Evolutionary conservation across 352 stramenopile species (phyloP).

Genomic region (Phytopythium kandeliae): DNA sequence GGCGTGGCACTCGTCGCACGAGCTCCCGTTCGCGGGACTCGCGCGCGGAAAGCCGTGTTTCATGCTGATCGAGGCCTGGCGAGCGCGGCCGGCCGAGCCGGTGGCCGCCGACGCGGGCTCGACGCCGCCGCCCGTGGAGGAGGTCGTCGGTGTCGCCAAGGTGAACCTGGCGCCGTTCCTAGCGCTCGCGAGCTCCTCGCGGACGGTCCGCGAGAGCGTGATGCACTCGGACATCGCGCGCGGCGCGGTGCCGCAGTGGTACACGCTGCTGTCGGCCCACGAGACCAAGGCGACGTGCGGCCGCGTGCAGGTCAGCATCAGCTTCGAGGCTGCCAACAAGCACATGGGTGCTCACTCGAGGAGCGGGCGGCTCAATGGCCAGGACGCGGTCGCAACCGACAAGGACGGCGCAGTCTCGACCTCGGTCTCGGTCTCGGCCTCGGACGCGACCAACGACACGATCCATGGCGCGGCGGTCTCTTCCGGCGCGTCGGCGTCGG

Average conservation of each 20-base stretch:
- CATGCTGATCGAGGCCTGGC: slow-evolving; percentile 85
- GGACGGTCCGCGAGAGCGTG: slow-evolving; percentile 76
- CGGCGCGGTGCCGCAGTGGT: slow-evolving; percentile 81
- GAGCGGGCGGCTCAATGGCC: background rate
- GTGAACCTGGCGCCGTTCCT: slow-evolving; percentile 87
- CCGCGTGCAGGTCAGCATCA: slow-evolving; percentile 82
- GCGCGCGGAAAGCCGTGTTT: slow-evolving; percentile 78
- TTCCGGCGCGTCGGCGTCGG: background rate
- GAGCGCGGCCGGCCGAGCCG: slow-evolving; percentile 27
- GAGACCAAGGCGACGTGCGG: slow-evolving; percentile 84
- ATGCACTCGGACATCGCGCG: slow-evolving; percentile 81
- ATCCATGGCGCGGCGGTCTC: too few relatives aligned
- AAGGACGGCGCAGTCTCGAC: background rate
- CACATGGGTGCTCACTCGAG: background rate
- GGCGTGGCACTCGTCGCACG: slow-evolving; percentile 80
- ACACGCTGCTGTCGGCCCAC: slow-evolving; percentile 75
- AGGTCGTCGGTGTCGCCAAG: slow-evolving; percentile 78
- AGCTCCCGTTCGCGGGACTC: slow-evolving; percentile 65
- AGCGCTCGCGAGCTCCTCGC: slow-evolving; percentile 73
- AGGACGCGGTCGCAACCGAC: background rate
- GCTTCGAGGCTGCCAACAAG: slow-evolving; percentile 52
- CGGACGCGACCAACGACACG: too few relatives aligned
- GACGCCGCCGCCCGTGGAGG: slow-evolving; percentile 34
- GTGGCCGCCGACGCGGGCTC: slow-evolving; percentile 8
- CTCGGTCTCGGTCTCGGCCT: too few relatives aligned